Percentiles rank a stretch among this genome's conserved stretches.
Conservation (phyloP, 768 basidiomycete genomes). For the Epithele typhae region DNA sequence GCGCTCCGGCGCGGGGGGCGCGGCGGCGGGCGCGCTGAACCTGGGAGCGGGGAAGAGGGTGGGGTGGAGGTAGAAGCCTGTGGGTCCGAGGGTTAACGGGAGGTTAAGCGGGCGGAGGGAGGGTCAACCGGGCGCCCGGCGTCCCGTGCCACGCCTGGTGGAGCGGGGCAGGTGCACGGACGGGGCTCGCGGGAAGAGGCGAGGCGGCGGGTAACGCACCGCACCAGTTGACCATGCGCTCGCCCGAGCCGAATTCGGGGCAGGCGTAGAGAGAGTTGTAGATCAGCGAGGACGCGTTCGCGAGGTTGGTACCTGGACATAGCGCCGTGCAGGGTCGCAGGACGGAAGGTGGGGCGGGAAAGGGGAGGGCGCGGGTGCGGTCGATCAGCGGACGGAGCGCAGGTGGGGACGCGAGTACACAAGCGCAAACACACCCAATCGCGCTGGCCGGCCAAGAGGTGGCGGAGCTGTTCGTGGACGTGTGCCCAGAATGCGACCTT, state of each 20-base stretch:
- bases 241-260: constrained; percentile 56
- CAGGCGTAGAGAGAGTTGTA: constrained; percentile 76
- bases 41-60: constrained; percentile 51
- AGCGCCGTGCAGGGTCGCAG: no score
- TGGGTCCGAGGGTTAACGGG: no score
- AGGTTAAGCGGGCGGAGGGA: no score
- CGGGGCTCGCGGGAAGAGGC: neutral
- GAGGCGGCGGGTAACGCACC: no score
- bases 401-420: constrained; percentile 1
- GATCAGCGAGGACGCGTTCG: constrained; percentile 79
- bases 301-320: constrained; percentile 92
- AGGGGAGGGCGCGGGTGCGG: no score
- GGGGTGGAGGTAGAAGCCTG: constrained; percentile 85
- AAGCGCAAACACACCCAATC: constrained; percentile 61
- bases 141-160: no score
- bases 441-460: constrained; percentile 61
- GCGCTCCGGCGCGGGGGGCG: constrained; percentile 13
- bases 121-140: no score
- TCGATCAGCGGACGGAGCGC: no score
- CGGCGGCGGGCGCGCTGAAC: constrained; percentile 6
- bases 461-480: constrained; percentile 57
- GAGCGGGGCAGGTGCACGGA: no score
- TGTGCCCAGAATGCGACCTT: constrained; percentile 82
- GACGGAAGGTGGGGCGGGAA: no score
- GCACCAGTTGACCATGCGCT: constrained; percentile 86